Evolutionary conservation across 176 grass and related monocot genomes (phyloP), one percentile per base, ranked within the genome.

Genomic region (Avena insularis): DNA sequence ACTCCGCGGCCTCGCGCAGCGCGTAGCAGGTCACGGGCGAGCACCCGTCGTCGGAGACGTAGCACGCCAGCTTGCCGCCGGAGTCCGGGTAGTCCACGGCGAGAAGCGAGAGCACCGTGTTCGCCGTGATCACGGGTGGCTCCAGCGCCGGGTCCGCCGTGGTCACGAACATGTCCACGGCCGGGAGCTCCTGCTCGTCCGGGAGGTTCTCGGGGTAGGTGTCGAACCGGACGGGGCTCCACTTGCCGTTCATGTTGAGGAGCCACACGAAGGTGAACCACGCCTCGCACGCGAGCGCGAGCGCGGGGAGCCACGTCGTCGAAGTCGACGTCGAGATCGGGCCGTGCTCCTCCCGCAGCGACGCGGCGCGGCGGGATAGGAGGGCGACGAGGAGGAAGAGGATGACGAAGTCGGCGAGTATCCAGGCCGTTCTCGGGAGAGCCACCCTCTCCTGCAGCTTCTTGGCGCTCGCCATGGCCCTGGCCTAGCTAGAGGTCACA

Each of bases 41-140:
- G 87, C 77, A 77, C 1, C 78, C 92, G 56, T 94, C 92, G 78
- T 94, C 92, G n/a, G 90, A 91, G 62, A 94, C 78, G 66, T 94
- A 94, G 85, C 92, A 94, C 5, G 90, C 29, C 10, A 94, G 77
- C 78, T 88, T 94, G 36, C 71, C 48, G 36, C 71, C 48, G 25
- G 20, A 55, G 56, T 45, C 57, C n/a, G 92, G 90, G 64, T 94
- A 94, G 23, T 94, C 92, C 21, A 91, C 29, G 9, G 92, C 84
- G 14, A 94, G 84, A 55, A 94, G 72, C 15, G 92, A 91, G 63
- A 94, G 89, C 63, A 91, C 92, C 9, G 90, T 94, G 90, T 94
- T 87, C 51, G 61, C 87, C 3, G 92, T 94, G 57, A 91, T 71
- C 63, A 79, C 3, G 48, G 92, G 89, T 9, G 89, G 87, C 79